Evolutionary conservation across 2,329 filamentous ascomycete species (phyloP).

Genomic region (Thermomyces lanuginosus): DNA sequence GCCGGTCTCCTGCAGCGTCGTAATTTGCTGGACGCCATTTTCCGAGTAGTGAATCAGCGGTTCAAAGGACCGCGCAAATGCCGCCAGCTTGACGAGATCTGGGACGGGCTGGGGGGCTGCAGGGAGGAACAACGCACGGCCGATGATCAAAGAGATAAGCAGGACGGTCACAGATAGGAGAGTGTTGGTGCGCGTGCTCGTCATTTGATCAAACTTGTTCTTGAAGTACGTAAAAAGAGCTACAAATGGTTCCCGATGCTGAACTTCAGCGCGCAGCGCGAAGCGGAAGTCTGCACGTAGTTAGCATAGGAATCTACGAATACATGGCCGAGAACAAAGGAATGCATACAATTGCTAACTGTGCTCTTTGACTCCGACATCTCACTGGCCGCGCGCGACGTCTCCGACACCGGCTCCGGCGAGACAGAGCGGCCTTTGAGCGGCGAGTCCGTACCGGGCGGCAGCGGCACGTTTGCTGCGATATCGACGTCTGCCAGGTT

Average conservation of each 20-base stretch:
- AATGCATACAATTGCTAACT: too few relatives aligned
- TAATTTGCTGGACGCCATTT: slow-evolving; percentile 69
- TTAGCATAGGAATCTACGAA: too few relatives aligned
- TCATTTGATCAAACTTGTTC: slow-evolving; percentile 42
- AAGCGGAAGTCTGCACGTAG: slow-evolving; percentile 90
- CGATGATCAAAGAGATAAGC: slow-evolving; percentile 47
- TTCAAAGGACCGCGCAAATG: slow-evolving; percentile 79
- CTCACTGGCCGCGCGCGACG: too few relatives aligned
- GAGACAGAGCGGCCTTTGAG: slow-evolving; percentile 41
- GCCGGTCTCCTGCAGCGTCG: slow-evolving; percentile 76
- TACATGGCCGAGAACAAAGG: too few relatives aligned
- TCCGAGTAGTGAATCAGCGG: slow-evolving; percentile 91
- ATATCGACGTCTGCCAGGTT: slow-evolving; percentile 33
- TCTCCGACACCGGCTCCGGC: slow-evolving; percentile 32
- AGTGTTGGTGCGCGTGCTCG: slow-evolving; percentile 53
- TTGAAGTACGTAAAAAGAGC: slow-evolving; percentile 49
- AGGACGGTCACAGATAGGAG: slow-evolving; percentile 45
- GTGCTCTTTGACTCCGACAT: too few relatives aligned
- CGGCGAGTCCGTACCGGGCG: slow-evolving; percentile 37
- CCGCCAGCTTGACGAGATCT: slow-evolving; percentile 79
- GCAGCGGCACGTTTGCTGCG: slow-evolving; percentile 44
- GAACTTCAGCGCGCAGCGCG: slow-evolving; percentile 70
- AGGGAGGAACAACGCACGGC: slow-evolving; percentile 54
- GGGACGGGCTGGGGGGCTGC: slow-evolving; percentile 51
- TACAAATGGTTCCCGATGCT: slow-evolving; percentile 74